Evolutionary conservation across 148 eudicot genomes (phyloP), one percentile per base, ranked within the genome.

Genomic region (Drosera capensis): DNA sequence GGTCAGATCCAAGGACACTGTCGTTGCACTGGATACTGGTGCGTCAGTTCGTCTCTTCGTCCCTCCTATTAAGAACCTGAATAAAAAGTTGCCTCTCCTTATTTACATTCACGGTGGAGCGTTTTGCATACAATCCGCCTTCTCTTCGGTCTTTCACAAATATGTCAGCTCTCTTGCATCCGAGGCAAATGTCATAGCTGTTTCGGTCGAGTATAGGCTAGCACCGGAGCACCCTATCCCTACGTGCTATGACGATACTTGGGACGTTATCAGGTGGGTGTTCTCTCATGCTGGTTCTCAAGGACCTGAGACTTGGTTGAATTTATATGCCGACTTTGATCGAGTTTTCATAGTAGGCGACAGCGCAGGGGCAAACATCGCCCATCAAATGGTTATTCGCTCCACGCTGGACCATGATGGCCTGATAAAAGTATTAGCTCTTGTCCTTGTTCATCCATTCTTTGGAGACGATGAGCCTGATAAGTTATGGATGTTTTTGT

Each of bases 181-280:
- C 16, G 49, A 25, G 3, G 57, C 71, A 3, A 44, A 40, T 4
- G 62, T 39, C 14, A 14, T 74, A 23, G 46, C 61, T 11, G 58
- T 74, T 34, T 67, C 76, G 3, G 55, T 64, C n/a, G 67, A 68
- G 6, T 72, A 62, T 45, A 23, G 79, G 3, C 49, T 68, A 6
- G 75, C 83, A 2, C 79, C 79, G 0, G 79, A 77, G 31, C 21
- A 40, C 22, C 75, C 73, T n/a, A 56, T 77, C 51, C 75, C 78
- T 0, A 56, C 54, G 2, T 67, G 73, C 40, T 72, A 66, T 37
- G 72, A 69, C 2, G 83, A 77, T 51, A 44, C 71, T 0, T 72
- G 72, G 75, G 52, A 40, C 1, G 72, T 49, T 0, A 17, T 74
- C 30, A 61, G 45, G 25, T 75, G 81, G 81, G 60, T 38, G 14